phyloP scores from a whole-genome alignment of 2,329 filamentous ascomycete species.

The Xylariaceae sp. region DNA sequence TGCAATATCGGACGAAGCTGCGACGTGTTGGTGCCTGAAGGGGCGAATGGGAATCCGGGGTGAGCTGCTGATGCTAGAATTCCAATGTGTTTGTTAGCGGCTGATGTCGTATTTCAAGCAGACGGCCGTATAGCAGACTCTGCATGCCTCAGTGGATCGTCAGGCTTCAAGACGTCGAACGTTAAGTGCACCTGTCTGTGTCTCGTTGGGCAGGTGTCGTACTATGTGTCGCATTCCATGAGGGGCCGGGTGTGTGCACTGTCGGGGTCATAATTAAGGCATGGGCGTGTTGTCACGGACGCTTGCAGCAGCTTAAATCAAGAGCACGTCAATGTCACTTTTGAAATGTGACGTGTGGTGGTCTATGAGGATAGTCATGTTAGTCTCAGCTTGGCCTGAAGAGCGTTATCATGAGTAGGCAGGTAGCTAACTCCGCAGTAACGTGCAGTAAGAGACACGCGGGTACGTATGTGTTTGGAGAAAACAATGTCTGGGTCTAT shows the following conservation, averaged over 20 bases:
- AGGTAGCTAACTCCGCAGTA: not conserved
- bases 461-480: not conserved
- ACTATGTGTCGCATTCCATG: constrained; percentile 1
- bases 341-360: constrained; percentile 2
- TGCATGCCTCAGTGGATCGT: not conserved
- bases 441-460: not conserved
- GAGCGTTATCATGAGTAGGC: not conserved
- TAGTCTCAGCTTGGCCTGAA: not conserved
- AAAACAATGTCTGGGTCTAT: not conserved
- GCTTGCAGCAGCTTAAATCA: constrained; percentile 9
- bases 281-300: constrained; percentile 12
- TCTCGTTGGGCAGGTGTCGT: not conserved
- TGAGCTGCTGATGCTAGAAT: not conserved
- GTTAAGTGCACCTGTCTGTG: not conserved
- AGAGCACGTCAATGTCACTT: constrained; percentile 2
- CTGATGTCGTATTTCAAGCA: not conserved
- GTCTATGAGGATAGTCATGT: not conserved
- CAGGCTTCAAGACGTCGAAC: not conserved
- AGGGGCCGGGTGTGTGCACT: not conserved
- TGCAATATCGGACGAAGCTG: not conserved
- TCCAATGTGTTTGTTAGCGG: not conserved
- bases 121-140: not conserved
- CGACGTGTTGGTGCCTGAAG: not conserved
- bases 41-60: not conserved
- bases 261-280: constrained; percentile 3